phyloP scores from a whole-genome alignment of 2,329 filamentous ascomycete genomes.

The Ceratocystis cacaofunesta region DNA sequence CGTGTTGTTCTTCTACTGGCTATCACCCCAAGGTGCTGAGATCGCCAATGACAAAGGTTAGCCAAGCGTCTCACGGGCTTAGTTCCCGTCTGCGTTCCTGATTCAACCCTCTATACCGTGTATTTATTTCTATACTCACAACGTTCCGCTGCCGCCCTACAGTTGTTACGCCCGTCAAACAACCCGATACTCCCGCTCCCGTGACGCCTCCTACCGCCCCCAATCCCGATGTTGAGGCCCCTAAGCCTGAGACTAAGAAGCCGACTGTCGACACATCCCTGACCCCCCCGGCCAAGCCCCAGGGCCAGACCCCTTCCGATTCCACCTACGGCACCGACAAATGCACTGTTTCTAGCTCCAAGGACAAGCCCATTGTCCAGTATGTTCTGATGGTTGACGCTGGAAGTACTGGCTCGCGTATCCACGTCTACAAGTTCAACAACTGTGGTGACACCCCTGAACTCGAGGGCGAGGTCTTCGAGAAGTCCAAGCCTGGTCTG shows the following conservation, averaged over 20 bases:
- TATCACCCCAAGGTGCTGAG: constrained; percentile 44
- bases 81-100: constrained; percentile 18
- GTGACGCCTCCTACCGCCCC: constrained; percentile 12
- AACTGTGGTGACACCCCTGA: constrained; percentile 92
- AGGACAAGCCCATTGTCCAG: constrained; percentile 85
- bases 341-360: constrained; percentile 71
- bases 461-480: constrained; percentile 81
- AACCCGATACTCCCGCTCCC: constrained; percentile 5
- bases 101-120: not conserved
- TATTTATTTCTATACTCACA: not conserved
- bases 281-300: constrained; percentile 11
- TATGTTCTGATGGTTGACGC: constrained; percentile 99
- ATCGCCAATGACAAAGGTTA: constrained; percentile 31
- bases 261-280: not conserved
- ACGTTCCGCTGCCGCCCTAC: not conserved
- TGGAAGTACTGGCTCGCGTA: constrained; percentile 90
- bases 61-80: constrained; percentile 18
- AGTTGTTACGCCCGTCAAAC: constrained; percentile 4
- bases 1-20: constrained; percentile 47
- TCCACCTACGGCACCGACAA: constrained; percentile 51
- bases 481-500: constrained; percentile 79
- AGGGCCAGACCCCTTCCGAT: constrained; percentile 42
- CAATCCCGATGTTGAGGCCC: constrained; percentile 5
- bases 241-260: constrained; percentile 12
- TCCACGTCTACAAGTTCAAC: constrained; percentile 95